Percentiles rank a stretch among this genome's conserved stretches.
Conservation (phyloP, 805 yeast species). For the Yarrowia bubula region DNA sequence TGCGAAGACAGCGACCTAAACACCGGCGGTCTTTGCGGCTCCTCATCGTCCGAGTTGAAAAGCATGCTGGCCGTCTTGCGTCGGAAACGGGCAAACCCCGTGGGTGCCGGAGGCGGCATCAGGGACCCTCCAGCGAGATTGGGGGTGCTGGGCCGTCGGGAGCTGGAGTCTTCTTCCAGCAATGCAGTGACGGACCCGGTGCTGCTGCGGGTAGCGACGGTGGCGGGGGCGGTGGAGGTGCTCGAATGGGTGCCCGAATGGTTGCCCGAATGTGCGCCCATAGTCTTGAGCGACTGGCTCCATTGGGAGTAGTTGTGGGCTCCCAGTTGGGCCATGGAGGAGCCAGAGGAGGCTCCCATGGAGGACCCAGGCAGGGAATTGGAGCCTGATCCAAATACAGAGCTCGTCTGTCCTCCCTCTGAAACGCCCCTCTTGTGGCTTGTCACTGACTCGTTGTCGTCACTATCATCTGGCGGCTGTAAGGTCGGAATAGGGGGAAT, state of each 20-base stretch:
- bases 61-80: slow-evolving; percentile 18
- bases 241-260: neutral
- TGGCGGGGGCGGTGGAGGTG: too few relatives aligned
- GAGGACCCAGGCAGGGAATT: too few relatives aligned
- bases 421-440: neutral
- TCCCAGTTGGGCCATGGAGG: slow-evolving; percentile 1
- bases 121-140: neutral
- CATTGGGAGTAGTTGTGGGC: slow-evolving; percentile 20
- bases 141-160: slow-evolving; percentile 5
- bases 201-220: neutral
- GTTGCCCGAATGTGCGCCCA: neutral
- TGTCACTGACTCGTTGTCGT: neutral
- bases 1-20: slow-evolving; percentile 11
- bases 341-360: neutral
- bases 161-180: neutral
- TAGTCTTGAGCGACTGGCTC: neutral
- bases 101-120: slow-evolving; percentile 18
- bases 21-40: slow-evolving; percentile 1
- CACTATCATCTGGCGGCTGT: neutral
- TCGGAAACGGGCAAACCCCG: slow-evolving; percentile 7
- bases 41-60: slow-evolving; percentile 19
- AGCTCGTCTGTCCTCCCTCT: too few relatives aligned
- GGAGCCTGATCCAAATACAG: too few relatives aligned
- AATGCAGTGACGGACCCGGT: neutral
- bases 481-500: neutral